A percentile compares a stretch with the other conserved stretches of the same genome.
phyloP scores from a whole-genome alignment of 202 grass and related monocot species.

The Eragrostis tef region DNA sequence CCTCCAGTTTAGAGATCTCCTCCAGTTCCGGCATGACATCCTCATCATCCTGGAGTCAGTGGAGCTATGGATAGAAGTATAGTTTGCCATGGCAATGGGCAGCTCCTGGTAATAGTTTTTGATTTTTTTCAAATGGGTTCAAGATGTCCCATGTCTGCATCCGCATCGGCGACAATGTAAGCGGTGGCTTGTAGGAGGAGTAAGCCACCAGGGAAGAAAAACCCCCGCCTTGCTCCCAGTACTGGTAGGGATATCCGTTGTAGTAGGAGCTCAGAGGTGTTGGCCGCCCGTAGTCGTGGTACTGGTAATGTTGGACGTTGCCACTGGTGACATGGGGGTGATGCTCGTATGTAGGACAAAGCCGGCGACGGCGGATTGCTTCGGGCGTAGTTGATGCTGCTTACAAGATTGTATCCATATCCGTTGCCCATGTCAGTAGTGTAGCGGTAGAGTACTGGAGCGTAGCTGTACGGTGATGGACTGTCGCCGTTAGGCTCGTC shows the following conservation, averaged over 20 bases:
- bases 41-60: slow-evolving; percentile 39
- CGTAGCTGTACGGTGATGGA: no score
- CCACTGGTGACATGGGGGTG: slow-evolving; percentile 2
- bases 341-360: slow-evolving; percentile 38
- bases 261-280: neutral
- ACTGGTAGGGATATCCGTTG: slow-evolving; percentile 1
- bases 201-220: slow-evolving; percentile 11
- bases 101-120: slow-evolving; percentile 37
- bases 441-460: neutral
- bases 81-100: neutral
- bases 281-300: neutral
- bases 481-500: neutral
- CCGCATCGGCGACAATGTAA: slow-evolving; percentile 41
- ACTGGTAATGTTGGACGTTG: slow-evolving; percentile 22
- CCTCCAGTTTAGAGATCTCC: neutral
- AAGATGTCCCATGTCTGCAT: slow-evolving; percentile 58
- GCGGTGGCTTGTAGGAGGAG: neutral
- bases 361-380: slow-evolving; percentile 39
- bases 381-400: slow-evolving; percentile 42
- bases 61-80: slow-evolving; percentile 6
- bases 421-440: slow-evolving; percentile 16
- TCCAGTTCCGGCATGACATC: slow-evolving; percentile 60
- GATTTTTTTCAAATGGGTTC: slow-evolving; percentile 51
- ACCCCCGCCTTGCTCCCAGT: neutral
- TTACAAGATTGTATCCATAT: neutral